Evolutionary conservation across 2,329 filamentous ascomycete genomes (phyloP).

Genomic region (Fusarium stilboides): DNA sequence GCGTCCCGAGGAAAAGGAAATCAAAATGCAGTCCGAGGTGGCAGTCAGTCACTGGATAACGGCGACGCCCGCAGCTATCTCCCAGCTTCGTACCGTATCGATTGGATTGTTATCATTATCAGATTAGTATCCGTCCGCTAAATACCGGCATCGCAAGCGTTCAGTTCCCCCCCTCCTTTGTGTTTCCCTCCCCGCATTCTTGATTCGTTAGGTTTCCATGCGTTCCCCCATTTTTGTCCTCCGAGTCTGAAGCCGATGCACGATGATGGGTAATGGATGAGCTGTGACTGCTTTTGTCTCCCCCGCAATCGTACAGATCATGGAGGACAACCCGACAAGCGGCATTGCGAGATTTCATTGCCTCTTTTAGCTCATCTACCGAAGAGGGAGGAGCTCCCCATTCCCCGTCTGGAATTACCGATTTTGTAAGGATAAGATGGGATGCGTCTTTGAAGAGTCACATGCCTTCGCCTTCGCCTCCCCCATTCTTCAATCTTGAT

Average conservation of each 20-base stretch:
- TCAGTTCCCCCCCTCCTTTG: slow-evolving; percentile 8
- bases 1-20: slow-evolving; percentile 37
- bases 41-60: slow-evolving; percentile 9
- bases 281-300: slow-evolving; percentile 11
- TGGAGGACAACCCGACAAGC: neutral
- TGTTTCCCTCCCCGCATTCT: slow-evolving; percentile 31
- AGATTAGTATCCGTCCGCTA: slow-evolving; percentile 4
- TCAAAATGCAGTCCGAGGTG: slow-evolving; percentile 1
- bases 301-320: slow-evolving; percentile 13
- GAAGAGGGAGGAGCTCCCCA: neutral
- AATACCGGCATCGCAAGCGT: slow-evolving; percentile 2
- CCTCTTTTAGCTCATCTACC: neutral
- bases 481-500: slow-evolving; percentile 3
- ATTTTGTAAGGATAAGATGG: slow-evolving; percentile 12
- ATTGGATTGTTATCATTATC: slow-evolving; percentile 4
- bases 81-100: neutral
- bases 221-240: slow-evolving; percentile 2
- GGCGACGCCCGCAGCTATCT: slow-evolving; percentile 24
- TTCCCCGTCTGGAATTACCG: slow-evolving; percentile 6
- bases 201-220: slow-evolving; percentile 6
- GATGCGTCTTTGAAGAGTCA: slow-evolving; percentile 41
- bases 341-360: neutral
- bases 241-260: slow-evolving; percentile 26
- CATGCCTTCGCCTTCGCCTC: slow-evolving; percentile 24
- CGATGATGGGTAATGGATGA: slow-evolving; percentile 6